Base-by-base conservation (phyloP, 2,329 filamentous ascomycete genomes). In the Plenodomus tracheiphilus region DNA sequence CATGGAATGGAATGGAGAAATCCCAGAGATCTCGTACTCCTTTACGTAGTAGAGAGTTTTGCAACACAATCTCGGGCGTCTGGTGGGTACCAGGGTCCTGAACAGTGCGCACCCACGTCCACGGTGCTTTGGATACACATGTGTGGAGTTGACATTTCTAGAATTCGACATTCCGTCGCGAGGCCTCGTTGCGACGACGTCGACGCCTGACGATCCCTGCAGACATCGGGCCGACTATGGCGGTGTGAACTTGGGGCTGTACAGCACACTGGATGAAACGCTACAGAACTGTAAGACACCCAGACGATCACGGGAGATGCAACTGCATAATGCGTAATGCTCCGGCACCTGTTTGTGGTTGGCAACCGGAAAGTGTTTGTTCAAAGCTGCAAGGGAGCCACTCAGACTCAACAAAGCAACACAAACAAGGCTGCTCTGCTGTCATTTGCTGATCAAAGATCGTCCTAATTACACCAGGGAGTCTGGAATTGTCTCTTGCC, bases 401-500 rank as follows among this genome's bases (percentile, higher is more conserved):
- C 39, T 41, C 47, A 39, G 36, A 15, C 43, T 51, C 53, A 51
- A 56, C 49, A 53, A 53, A 46, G 52, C 51, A 54, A 58, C 51
- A 56, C 51, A 38, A 51, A 58, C 45, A 51, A 59, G 58, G 59
- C 56, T 62, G 63, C n/a, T 42, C 28, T 55, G 54, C 39, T 51
- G 52, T 53, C 48, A 56, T 59, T 52, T 22, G 54, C 47, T 51
- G 46, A 56, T 59, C 43, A 51, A 43, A 44, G 37, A 44, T 38
- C 41, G 32, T 39, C 39, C 46, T 43, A 22, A 39, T 41, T 41
- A 25, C 35, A 20, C 20, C 49, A 51, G 49, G 42, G 46, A 49
- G 54, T 62, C 56, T 63, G 54, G 65, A 65, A 58, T 54, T 41
- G 41, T 46, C 28, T 43, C 49, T 47, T 54, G 52, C 41, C n/a